Evolutionary conservation across 2,329 filamentous ascomycete species (phyloP).

Genomic region (Aspergillus uvarum): DNA sequence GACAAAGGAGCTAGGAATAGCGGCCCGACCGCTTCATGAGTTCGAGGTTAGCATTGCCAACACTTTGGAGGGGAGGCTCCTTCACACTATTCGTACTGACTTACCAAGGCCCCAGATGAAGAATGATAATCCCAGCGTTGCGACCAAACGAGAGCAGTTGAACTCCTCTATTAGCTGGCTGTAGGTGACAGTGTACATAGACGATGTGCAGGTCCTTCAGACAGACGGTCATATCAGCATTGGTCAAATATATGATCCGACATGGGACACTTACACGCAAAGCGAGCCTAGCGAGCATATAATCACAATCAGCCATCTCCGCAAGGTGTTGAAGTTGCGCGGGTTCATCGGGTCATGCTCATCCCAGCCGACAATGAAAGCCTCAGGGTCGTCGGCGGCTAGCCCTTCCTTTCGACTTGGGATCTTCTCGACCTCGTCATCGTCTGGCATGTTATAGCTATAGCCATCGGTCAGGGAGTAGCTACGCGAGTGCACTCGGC

Average conservation of each 20-base stretch:
- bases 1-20: conserved; percentile 64
- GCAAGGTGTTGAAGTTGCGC: conserved; percentile 62
- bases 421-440: conserved; percentile 22
- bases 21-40: conserved; percentile 54
- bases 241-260: background rate
- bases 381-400: conserved; percentile 25
- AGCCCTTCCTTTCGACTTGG: conserved; percentile 14
- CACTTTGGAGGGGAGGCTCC: background rate
- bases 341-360: conserved; percentile 73
- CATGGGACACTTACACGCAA: conserved; percentile 68
- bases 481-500: conserved; percentile 26
- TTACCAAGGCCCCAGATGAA: conserved; percentile 75
- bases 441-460: conserved; percentile 26
- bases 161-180: conserved; percentile 74
- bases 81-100: conserved; percentile 15
- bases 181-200: conserved; percentile 87
- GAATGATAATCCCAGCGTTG: conserved; percentile 75
- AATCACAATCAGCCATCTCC: conserved; percentile 76
- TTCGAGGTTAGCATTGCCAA: conserved; percentile 12
- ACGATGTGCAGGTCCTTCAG: conserved; percentile 73
- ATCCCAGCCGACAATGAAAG: conserved; percentile 73
- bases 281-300: conserved; percentile 73
- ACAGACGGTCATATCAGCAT: conserved; percentile 4
- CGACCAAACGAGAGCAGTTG: conserved; percentile 66
- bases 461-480: conserved; percentile 41